phyloP scores from a whole-genome alignment of 2,329 filamentous ascomycete species.

The Cryphonectria radicalis region DNA sequence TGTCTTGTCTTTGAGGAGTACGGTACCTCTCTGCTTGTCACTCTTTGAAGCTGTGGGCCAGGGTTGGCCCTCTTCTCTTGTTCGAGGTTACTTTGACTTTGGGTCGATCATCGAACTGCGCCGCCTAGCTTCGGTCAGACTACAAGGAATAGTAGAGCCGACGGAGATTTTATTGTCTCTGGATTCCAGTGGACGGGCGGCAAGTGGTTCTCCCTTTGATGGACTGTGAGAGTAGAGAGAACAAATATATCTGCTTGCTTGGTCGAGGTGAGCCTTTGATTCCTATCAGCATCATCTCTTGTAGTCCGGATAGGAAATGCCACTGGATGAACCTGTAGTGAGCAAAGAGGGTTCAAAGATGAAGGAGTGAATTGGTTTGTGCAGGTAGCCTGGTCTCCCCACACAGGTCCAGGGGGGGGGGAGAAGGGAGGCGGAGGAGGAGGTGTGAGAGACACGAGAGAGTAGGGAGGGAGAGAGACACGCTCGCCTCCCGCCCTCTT shows the following conservation, averaged over 20 bases:
- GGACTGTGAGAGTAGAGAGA: background rate
- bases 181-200: constrained; percentile 4
- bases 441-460: background rate
- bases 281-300: background rate
- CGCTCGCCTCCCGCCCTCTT: background rate
- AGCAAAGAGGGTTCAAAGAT: background rate
- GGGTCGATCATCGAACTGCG: constrained; percentile 28
- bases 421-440: background rate
- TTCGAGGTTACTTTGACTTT: constrained; percentile 15
- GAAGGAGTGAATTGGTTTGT: too few species aligned
- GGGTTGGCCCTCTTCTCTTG: background rate
- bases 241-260: background rate
- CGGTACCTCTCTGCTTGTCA: background rate
- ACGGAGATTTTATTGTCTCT: constrained; percentile 21
- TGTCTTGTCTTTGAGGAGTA: background rate
- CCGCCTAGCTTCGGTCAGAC: constrained; percentile 29
- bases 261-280: too few species aligned
- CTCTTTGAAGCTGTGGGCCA: background rate
- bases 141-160: constrained; percentile 28
- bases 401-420: too few species aligned
- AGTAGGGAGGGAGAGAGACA: background rate
- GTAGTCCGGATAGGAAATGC: background rate
- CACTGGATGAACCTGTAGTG: background rate
- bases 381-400: background rate
- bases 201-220: background rate